A percentile compares a stretch with the other conserved stretches of the same genome.
These are phyloP conservation scores for Sporobolomyces pararoseus DNA, from an alignment of 768 basidiomycete genomes.

Conservation along the genomic window DNA sequence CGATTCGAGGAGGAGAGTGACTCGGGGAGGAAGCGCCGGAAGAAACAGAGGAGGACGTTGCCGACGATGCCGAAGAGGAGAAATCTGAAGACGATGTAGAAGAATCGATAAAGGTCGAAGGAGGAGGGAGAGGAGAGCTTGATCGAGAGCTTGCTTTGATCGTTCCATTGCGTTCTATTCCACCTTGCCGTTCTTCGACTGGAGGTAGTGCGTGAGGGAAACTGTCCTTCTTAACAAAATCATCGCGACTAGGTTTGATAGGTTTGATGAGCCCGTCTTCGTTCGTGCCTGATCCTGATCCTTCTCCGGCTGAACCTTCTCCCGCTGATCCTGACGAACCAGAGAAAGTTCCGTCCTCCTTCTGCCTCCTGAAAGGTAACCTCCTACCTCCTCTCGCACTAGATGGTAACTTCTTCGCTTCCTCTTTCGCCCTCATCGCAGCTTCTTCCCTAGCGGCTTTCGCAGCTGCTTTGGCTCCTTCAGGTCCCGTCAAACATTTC, in stretches of 20 bases:
- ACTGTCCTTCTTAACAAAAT: too few species aligned
- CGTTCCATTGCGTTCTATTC: slow-evolving; percentile 16
- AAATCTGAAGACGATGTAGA: not conserved
- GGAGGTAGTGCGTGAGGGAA: too few species aligned
- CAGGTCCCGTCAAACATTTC: slow-evolving; percentile 22
- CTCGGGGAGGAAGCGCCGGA: not conserved
- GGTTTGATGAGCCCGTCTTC: not conserved
- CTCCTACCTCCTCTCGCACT: slow-evolving; percentile 23
- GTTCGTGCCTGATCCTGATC: too few species aligned
- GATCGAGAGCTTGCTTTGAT: slow-evolving; percentile 27
- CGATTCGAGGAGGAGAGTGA: not conserved
- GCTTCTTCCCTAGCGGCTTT: slow-evolving; percentile 36
- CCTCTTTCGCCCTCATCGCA: slow-evolving; percentile 23
- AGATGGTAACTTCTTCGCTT: slow-evolving; percentile 17
- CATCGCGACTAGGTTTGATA: too few species aligned
- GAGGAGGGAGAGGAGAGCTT: not conserved
- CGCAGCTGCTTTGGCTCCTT: slow-evolving; percentile 35
- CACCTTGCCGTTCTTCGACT: too few species aligned
- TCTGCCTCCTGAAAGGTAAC: slow-evolving; percentile 19
- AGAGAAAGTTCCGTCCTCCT: not conserved
- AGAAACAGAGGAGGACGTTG: not conserved
- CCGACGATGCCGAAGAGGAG: not conserved
- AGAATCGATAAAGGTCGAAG: not conserved
- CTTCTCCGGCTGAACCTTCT: not conserved
- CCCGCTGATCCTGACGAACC: not conserved